Conservation (phyloP, 805 yeast genomes). For the Nakazawaea molendinolei region DNA sequence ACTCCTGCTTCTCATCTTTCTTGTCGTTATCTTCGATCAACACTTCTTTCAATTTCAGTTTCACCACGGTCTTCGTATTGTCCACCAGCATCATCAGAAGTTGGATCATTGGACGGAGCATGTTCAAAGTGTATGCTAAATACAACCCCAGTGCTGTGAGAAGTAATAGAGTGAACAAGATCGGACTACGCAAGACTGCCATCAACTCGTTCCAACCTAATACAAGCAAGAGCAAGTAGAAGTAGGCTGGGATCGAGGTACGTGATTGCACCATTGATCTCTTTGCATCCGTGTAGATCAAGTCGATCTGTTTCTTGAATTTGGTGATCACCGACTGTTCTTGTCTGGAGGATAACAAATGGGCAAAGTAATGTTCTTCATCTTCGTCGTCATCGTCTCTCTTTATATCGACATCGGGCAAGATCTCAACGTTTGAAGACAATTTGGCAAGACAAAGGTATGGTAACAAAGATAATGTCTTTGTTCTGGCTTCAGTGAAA, state of each 20-base stretch:
- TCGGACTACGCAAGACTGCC: constrained; percentile 80
- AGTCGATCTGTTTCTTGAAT: constrained; percentile 71
- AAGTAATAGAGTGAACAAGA: constrained; percentile 61
- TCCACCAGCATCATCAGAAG: constrained; percentile 52
- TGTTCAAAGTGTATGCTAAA: constrained; percentile 59
- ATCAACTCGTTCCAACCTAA: constrained; percentile 96
- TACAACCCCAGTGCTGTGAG: constrained; percentile 55
- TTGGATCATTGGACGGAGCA: constrained; percentile 69
- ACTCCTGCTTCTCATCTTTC: not conserved
- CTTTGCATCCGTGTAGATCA: constrained; percentile 79
- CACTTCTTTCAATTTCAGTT: constrained; percentile 51
- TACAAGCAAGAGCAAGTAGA: constrained; percentile 63
- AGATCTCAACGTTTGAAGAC: constrained; percentile 45
- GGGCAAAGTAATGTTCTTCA: constrained; percentile 45
- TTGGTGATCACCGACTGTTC: constrained; percentile 49
- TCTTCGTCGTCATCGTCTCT: constrained; percentile 27
- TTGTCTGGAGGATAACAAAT: constrained; percentile 49
- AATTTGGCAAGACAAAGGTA: constrained; percentile 49
- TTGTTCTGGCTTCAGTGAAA: constrained; percentile 52
- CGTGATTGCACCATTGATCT: constrained; percentile 74
- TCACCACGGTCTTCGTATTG: constrained; percentile 51
- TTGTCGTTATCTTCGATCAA: constrained; percentile 41
- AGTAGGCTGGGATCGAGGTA: constrained; percentile 78
- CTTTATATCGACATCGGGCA: constrained; percentile 49
- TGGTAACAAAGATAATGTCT: constrained; percentile 54